Conservation (phyloP, 1,139 yeast genomes). For the Saccharomyces hybrid region DNA sequence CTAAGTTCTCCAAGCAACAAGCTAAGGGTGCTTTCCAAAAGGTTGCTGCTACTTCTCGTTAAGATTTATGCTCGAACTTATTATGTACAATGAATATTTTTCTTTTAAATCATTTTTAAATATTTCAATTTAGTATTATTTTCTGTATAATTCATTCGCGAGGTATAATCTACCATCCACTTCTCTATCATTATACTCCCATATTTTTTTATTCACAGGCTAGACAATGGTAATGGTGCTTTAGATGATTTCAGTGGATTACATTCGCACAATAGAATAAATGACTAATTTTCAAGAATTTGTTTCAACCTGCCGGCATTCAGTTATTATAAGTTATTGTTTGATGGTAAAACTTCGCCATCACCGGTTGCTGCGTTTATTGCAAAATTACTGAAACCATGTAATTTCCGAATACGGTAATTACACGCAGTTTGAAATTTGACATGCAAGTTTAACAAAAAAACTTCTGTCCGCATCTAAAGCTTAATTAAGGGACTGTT, state of each 20-base stretch:
- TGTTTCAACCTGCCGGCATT: not conserved
- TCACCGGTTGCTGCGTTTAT: not conserved
- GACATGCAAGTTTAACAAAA: not conserved
- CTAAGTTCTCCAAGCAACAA: constrained; percentile 73
- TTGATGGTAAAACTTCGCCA: not conserved
- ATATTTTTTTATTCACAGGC: not conserved
- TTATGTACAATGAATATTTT: not conserved
- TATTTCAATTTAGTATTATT: constrained; percentile 9
- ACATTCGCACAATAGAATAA: not conserved
- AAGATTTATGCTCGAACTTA: constrained; percentile 30
- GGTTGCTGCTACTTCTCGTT: constrained; percentile 95
- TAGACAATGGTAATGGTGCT: not conserved
- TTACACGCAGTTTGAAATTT: not conserved
- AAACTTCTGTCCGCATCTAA: not conserved
- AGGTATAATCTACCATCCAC: constrained; percentile 1
- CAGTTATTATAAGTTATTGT: not conserved
- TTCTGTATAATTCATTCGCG: constrained; percentile 11
- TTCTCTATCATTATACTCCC: constrained; percentile 1
- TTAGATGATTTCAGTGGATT: not conserved
- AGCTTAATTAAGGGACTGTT: not conserved
- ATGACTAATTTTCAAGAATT: not conserved
- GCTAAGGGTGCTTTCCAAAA: constrained; percentile 94
- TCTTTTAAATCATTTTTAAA: constrained; percentile 7
- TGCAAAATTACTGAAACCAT: not conserved
- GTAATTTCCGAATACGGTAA: constrained; percentile 3